Evolutionary conservation across 805 yeast genomes (phyloP).

Genomic region (Lipomyces yamadae): DNA sequence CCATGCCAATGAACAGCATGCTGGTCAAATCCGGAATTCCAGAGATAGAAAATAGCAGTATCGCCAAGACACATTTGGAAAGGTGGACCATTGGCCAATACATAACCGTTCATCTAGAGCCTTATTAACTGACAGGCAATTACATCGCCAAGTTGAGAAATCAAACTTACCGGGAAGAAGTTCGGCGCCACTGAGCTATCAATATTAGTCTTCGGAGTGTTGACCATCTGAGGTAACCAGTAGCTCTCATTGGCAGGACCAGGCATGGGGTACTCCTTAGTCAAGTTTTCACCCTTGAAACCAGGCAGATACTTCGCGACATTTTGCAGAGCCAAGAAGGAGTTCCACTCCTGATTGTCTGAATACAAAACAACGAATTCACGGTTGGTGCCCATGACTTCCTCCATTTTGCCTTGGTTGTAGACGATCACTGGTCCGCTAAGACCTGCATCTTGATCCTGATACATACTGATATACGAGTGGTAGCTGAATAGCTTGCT

Average conservation of each 20-base stretch:
- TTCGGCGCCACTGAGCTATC: background rate
- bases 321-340: constrained; percentile 6
- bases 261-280: background rate
- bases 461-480: constrained; percentile 6
- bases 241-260: background rate
- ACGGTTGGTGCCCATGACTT: background rate
- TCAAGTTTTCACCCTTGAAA: background rate
- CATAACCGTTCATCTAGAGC: constrained; percentile 7
- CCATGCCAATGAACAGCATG: constrained; percentile 13
- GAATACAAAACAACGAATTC: background rate
- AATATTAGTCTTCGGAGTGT: background rate
- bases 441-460: constrained; percentile 3
- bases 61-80: constrained; percentile 8
- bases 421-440: background rate
- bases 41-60: background rate
- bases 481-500: constrained; percentile 8
- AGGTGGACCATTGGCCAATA: background rate
- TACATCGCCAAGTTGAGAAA: background rate
- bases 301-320: background rate
- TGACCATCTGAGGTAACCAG: background rate
- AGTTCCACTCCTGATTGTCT: constrained; percentile 6
- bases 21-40: constrained; percentile 2
- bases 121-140: background rate
- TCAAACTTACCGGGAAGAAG: constrained; percentile 2
- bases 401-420: background rate